phyloP scores from a whole-genome alignment of 2,329 filamentous ascomycete genomes.

The Paraconiothyrium brasiliense region DNA sequence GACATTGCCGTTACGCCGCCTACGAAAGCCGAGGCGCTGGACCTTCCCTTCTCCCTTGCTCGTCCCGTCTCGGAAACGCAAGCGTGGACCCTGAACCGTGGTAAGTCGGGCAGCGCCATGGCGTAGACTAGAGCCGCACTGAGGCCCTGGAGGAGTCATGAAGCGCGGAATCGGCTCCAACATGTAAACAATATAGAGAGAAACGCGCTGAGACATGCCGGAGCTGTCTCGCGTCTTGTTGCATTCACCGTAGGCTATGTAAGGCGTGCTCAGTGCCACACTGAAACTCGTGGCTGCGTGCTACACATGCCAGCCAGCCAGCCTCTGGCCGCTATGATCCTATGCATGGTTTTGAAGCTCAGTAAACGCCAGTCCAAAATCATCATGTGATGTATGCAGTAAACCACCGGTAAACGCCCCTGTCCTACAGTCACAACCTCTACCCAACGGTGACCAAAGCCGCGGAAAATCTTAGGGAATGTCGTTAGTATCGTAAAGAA shows the following conservation, averaged over 20 bases:
- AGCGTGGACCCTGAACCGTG: constrained; percentile 10
- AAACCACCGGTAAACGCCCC: constrained; percentile 7
- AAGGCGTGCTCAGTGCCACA: neutral
- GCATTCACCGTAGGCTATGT: constrained; percentile 1
- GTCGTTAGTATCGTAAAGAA: constrained; percentile 16
- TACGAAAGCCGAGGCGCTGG: neutral
- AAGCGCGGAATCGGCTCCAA: constrained; percentile 3
- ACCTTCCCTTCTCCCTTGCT: neutral
- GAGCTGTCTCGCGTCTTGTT: neutral
- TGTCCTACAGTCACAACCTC: constrained; percentile 9
- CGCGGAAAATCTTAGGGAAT: neutral
- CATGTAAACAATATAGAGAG: neutral
- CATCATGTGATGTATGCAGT: constrained; percentile 6
- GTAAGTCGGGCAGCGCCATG: neutral
- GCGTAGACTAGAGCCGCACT: neutral
- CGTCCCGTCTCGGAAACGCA: constrained; percentile 1
- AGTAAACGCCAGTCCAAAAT: constrained; percentile 1
- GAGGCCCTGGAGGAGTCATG: neutral
- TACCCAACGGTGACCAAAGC: constrained; percentile 2
- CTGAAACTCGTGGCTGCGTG: constrained; percentile 4
- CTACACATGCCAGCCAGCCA: neutral
- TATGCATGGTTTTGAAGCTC: constrained; percentile 7
- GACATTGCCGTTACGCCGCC: neutral
- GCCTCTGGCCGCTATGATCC: constrained; percentile 6
- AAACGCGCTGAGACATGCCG: neutral